These are phyloP conservation scores for Gaillardinia entomophila DNA, from an alignment of 805 yeast genomes.

Conservation along the genomic window DNA sequence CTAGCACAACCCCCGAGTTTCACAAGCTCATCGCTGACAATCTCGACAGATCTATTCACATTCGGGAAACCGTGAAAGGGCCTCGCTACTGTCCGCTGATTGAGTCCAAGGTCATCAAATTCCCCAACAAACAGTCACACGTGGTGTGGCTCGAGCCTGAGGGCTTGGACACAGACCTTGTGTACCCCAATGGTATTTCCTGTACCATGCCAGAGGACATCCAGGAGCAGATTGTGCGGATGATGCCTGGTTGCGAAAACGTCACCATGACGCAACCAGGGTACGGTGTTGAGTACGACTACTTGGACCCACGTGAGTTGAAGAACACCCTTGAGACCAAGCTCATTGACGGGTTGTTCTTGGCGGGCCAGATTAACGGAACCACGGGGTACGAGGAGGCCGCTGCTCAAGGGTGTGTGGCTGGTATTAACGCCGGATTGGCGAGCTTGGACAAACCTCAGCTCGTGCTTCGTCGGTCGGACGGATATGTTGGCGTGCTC, in stretches of 20 bases:
- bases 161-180: constrained; percentile 78
- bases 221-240: constrained; percentile 64
- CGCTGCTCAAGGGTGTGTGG: constrained; percentile 91
- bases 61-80: constrained; percentile 89
- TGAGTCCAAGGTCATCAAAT: constrained; percentile 80
- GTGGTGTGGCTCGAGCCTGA: constrained; percentile 96
- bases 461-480: constrained; percentile 61
- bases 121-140: constrained; percentile 71
- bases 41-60: constrained; percentile 80
- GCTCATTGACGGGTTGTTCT: constrained; percentile 63
- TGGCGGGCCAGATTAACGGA: constrained; percentile 98
- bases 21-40: constrained; percentile 67
- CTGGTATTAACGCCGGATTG: constrained; percentile 93
- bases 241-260: constrained; percentile 85
- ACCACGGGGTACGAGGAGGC: constrained; percentile 99
- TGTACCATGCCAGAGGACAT: constrained; percentile 95
- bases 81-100: constrained; percentile 97
- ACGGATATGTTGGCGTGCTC: constrained; percentile 88
- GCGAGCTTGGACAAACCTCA: constrained; percentile 33
- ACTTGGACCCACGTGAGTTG: constrained; percentile 88
- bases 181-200: constrained; percentile 95
- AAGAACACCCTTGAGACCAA: constrained; percentile 77
- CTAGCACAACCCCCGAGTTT: constrained; percentile 69
- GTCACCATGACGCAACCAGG: constrained; percentile 92
- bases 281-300: constrained; percentile 98